phyloP scores from a whole-genome alignment of 495 filamentous ascomycete genomes.

The Xeromyces bisporus region DNA sequence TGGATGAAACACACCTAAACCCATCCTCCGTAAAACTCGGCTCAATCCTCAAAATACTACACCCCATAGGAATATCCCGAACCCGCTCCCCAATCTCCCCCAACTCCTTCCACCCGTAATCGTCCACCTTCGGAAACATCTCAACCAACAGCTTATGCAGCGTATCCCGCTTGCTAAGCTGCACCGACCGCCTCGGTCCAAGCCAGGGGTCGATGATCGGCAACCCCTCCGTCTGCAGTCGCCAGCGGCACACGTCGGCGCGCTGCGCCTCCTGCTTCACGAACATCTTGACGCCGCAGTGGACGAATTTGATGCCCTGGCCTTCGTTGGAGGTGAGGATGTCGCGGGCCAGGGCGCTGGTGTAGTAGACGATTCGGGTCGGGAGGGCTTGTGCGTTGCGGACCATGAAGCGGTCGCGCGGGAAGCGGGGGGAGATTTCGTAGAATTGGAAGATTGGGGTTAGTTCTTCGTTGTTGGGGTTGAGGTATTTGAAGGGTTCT shows the following conservation, averaged over 20 bases:
- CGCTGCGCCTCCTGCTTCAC: slow-evolving; percentile 89
- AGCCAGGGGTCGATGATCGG: slow-evolving; percentile 77
- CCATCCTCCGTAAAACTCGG: slow-evolving; percentile 49
- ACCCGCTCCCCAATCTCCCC: slow-evolving; percentile 81
- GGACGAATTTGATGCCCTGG: slow-evolving; percentile 82
- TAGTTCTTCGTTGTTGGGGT: slow-evolving; percentile 54
- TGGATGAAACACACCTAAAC: slow-evolving; percentile 34
- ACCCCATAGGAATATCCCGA: slow-evolving; percentile 65
- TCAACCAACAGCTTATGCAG: slow-evolving; percentile 67
- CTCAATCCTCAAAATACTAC: slow-evolving; percentile 75
- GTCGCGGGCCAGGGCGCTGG: slow-evolving; percentile 61
- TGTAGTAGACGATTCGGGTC: slow-evolving; percentile 88
- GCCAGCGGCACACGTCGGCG: slow-evolving; percentile 71
- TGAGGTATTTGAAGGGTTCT: slow-evolving; percentile 84
- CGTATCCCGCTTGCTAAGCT: slow-evolving; percentile 55
- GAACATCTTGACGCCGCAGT: slow-evolving; percentile 95
- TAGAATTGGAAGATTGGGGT: slow-evolving; percentile 65
- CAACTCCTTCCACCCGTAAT: slow-evolving; percentile 50
- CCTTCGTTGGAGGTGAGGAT: slow-evolving; percentile 74
- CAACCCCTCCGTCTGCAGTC: slow-evolving; percentile 87
- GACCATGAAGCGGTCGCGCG: slow-evolving; percentile 82
- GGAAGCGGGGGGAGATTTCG: slow-evolving; percentile 64
- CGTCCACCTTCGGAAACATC: slow-evolving; percentile 78
- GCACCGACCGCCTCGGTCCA: slow-evolving; percentile 57
- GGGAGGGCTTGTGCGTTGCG: slow-evolving; percentile 73